Evolutionary conservation across 371 early-diverging fungal species (phyloP), one percentile per base, ranked within the genome.

Genomic region (Cokeromyces recurvatus): DNA sequence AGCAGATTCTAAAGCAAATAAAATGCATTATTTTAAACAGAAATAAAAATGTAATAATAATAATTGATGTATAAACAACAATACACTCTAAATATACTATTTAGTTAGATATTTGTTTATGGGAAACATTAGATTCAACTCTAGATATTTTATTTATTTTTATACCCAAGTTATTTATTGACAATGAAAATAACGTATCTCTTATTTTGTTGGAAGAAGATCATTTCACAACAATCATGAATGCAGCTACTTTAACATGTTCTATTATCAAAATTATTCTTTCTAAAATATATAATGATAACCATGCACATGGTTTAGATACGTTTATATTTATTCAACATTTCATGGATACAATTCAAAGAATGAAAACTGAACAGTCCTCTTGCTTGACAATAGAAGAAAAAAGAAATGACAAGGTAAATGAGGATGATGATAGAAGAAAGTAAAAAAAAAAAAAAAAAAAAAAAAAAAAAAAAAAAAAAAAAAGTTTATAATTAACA

Each of bases 71-170:
- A n/a, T n/a, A 14, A 19, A 32, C 1, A 2, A 17, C 0, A 3
- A 11, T 6, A 24, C 19, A 12, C 7, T 22, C 7, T 7, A 21
- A 7, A 17, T 4, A 0, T 7, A 41, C 7, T 19, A 16, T 16
- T 6, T 40, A 53, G 53, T 17, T 53, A 24, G 53, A 53, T 34
- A 38, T 48, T 37, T 47, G 54, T 17, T 20, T 53, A 47, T 53
- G 47, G 47, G 42, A 40, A 17, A 53, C 54, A n/a, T 19, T 53
- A 2, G 54, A 47, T 19, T 53, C 54, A n/a, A 48, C 54, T 14
- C 23, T 53, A n/a, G 43, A 53, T 17, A 48, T 53, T 16, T 19
- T 53, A 14, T 48, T 35, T 37, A 47, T 53, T 22, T 53, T 53
- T 15, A 43, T 34, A 23, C 54, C 54, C n/a, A 53, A 53, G 20